Base-by-base conservation (phyloP, 305 asterid species). In the Fraxinus floribunda region DNA sequence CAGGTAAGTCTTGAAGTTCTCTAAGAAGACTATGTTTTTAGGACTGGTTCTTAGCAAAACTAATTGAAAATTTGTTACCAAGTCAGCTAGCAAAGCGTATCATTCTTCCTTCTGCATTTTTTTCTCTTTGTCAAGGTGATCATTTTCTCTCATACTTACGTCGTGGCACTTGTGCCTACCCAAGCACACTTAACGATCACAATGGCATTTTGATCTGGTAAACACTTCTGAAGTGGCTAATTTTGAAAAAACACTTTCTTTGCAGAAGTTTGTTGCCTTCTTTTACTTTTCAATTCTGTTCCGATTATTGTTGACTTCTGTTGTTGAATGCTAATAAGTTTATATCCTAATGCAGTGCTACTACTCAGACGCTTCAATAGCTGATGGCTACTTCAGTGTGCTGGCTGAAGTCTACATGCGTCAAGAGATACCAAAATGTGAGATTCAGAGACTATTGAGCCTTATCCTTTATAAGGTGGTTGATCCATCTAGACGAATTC, bases 361-460 rank as follows among this genome's bases (percentile, higher is more conserved):
- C 87, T 89, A 93, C 87, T 97, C 98, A 26, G 99, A 97, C 80
- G 97, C 98, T 85, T 93, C 98, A 49, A 95, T 97, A 84, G 99
- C 98, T 66, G 98, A 97, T 91, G 99, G 99, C 81, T 97, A 97
- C 93, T 97, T 97, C 89, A 95, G 99, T 77, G 99, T 97, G 85
- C 89, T 97, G 86, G 99, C 99, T 79, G 99, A 97, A 91, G 99
- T 97, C 75, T 97, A 97, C 94, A 97, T 97, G 99, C 98, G 98
- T 39, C 98, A 93, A 83, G 98, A 95, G 93, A 93, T 95, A 86
- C 98, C 99, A 72, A 94, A 93, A 92, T 97, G 99, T 87, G 99
- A 97, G 90, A 95, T 95, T 79, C 99, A 97, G 89, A 94, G 99
- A 82, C 91, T 97, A 7, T 85, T 97, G 84, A 97, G 99, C 89